Conservation (phyloP, 208 protist species). For the Porcisia deanei region DNA sequence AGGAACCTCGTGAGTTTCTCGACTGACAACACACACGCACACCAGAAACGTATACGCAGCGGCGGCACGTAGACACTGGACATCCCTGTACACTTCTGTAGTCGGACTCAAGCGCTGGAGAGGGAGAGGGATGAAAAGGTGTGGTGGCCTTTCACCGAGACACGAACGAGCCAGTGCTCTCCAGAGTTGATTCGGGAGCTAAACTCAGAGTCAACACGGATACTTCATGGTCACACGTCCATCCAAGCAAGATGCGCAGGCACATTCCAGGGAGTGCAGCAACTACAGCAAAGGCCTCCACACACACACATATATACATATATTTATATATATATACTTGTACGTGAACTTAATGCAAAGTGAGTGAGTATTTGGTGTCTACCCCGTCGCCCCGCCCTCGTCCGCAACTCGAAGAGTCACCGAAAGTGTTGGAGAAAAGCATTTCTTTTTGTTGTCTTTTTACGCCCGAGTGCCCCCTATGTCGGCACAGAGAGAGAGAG, state of each 20-base stretch:
- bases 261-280: neutral
- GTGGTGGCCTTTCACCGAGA: neutral
- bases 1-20: neutral
- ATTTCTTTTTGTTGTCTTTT: too few relatives aligned
- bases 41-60: neutral
- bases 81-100: neutral
- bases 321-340: neutral
- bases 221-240: neutral
- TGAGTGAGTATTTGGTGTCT: too few relatives aligned
- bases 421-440: too few relatives aligned
- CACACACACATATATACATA: neutral
- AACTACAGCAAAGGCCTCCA: neutral
- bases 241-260: neutral
- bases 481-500: too few relatives aligned
- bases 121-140: too few relatives aligned
- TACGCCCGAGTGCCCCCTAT: too few relatives aligned
- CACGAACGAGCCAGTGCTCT: neutral
- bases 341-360: neutral
- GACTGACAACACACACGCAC: neutral
- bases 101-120: neutral
- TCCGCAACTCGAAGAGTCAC: too few relatives aligned
- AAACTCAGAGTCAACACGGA: too few relatives aligned
- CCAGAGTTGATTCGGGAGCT: neutral
- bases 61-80: neutral
- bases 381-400: too few relatives aligned